These are phyloP conservation scores for Torulaspora quercuum DNA, from an alignment of 805 yeast genomes.

Conservation along the genomic window DNA sequence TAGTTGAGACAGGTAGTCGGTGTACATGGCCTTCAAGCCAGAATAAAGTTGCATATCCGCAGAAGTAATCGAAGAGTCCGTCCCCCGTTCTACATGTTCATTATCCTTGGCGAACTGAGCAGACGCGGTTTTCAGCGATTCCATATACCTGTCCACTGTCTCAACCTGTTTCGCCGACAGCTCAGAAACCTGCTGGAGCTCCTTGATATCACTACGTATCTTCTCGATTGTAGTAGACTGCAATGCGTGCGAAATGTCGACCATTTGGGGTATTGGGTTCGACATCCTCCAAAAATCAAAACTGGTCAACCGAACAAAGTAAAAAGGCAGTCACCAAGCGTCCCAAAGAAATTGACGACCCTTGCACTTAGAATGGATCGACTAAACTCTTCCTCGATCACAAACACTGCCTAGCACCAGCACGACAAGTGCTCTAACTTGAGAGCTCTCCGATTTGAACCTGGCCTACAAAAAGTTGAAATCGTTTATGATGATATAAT, in stretches of 20 bases:
- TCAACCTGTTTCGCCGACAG: slow-evolving; percentile 17
- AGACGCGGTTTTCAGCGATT: slow-evolving; percentile 24
- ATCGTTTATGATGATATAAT: slow-evolving; percentile 1
- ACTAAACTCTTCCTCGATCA: too few species aligned
- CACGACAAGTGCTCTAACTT: too few species aligned
- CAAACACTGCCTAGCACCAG: too few species aligned
- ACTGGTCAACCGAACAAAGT: too few species aligned
- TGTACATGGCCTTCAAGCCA: slow-evolving; percentile 34
- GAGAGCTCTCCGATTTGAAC: too few species aligned
- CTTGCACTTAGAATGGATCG: too few species aligned
- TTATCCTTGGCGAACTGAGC: slow-evolving; percentile 30
- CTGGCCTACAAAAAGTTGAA: too few species aligned
- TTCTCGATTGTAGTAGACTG: slow-evolving; percentile 30
- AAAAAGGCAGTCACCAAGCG: too few species aligned
- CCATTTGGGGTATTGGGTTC: slow-evolving; percentile 32
- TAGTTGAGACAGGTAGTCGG: slow-evolving; percentile 31
- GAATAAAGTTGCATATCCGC: slow-evolving; percentile 31
- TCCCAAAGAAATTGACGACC: too few species aligned
- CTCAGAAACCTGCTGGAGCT: slow-evolving; percentile 16
- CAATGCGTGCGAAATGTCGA: slow-evolving; percentile 34
- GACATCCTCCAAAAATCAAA: slow-evolving; percentile 16
- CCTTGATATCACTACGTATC: slow-evolving; percentile 29
- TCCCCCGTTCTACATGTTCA: slow-evolving; percentile 25
- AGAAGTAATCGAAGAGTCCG: slow-evolving; percentile 22
- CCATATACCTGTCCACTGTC: slow-evolving; percentile 25